These are phyloP conservation scores for Podospora sp. DNA, from an alignment of 495 filamentous ascomycete species.

Conservation along the genomic window DNA sequence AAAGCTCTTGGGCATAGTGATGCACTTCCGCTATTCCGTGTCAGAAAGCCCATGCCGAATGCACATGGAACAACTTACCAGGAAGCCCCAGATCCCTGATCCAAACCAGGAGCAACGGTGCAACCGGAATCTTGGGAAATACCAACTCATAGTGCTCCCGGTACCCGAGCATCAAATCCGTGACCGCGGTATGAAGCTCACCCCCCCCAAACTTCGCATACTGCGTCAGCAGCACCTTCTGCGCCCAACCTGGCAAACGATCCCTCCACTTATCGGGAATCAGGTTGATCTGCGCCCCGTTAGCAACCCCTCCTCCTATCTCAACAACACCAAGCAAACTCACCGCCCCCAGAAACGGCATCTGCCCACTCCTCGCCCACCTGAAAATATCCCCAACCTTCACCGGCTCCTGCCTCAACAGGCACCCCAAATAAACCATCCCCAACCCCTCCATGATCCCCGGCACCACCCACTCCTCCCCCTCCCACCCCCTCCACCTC, in stretches of 20 bases:
- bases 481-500: constrained; percentile 29
- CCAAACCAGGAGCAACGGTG: constrained; percentile 67
- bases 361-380: constrained; percentile 45
- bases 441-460: constrained; percentile 45
- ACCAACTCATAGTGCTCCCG: constrained; percentile 65
- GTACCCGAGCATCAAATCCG: constrained; percentile 64
- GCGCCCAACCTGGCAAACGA: constrained; percentile 62
- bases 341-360: constrained; percentile 47
- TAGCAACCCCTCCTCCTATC: constrained; percentile 21
- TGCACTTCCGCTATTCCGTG: constrained; percentile 59
- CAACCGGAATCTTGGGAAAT: constrained; percentile 72
- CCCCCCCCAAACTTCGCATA: constrained; percentile 51
- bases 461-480: constrained; percentile 44
- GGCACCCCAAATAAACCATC: constrained; percentile 49
- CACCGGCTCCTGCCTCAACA: constrained; percentile 47
- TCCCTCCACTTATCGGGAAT: constrained; percentile 70
- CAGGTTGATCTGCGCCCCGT: constrained; percentile 37
- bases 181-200: constrained; percentile 64
- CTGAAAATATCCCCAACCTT: constrained; percentile 47
- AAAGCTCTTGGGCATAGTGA: constrained; percentile 59
- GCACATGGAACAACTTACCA: constrained; percentile 51
- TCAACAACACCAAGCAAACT: constrained; percentile 9
- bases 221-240: constrained; percentile 55
- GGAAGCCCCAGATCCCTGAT: constrained; percentile 77
- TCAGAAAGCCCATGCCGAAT: constrained; percentile 22